Evolutionary conservation across 805 yeast genomes (phyloP), one percentile per base, ranked within the genome.

Genomic region (Wickerhamomyces tratensis): DNA sequence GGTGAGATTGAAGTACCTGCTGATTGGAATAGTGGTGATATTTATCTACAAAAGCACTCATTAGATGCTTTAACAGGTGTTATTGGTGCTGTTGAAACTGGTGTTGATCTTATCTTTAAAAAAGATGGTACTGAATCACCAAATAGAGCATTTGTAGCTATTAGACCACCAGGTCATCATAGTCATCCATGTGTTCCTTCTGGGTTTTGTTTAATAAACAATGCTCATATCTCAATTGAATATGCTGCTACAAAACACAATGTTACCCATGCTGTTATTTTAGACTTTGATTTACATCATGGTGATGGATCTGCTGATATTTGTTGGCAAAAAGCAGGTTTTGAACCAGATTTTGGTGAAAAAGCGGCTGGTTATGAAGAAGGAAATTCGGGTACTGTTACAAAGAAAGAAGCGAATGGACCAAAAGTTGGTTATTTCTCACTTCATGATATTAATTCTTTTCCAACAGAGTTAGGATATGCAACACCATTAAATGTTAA

Each of bases 241-340:
- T 86, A 86, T 54, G 94, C 94, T 1, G 71, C 68, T 42, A 73
- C 66, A 37, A 58, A 66, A 7, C 75, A 82, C 51, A 77, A 69
- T 2, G 78, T 86, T 3, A 80, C 91, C 1, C 95, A 86, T 62
- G 87, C 87, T 14, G 88, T 82, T 1, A 82, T 86, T 15, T 61
- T 86, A 30, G 95, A 86, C 58, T 81, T 86, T 47, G 95, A 86
- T 58, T 67, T 86, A 36, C 95, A 86, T 55, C 95, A 86, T 56
- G 95, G 95, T 14, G 95, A 86, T 60, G 95, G 95, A 12, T 74
- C 86, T 7, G 95, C 86, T 52, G 94, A 86, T 58, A 81, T 86
- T 27, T 79, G 89, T 52, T 86, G 89, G 88, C 80, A 77, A 52
- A 68, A 85, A 48, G 84, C 84, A 1, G 86, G 86, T 0, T 72